Evolutionary conservation across 495 filamentous ascomycete genomes (phyloP), one percentile per base, ranked within the genome.

Genomic region (Aspergillus ellipticus): DNA sequence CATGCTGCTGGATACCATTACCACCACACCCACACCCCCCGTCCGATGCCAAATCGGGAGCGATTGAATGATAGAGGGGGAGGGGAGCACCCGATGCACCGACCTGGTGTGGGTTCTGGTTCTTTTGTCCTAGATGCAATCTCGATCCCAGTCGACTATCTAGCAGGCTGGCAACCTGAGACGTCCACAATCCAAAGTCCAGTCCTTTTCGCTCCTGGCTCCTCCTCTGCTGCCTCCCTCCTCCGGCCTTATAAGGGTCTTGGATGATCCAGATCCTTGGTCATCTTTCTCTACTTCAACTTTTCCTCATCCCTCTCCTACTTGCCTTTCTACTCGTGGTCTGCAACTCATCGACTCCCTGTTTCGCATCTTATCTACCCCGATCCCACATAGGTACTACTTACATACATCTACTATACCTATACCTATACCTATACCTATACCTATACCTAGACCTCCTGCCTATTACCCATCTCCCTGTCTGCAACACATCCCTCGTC

Each of bases 171-270:
- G 49, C 37, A 52, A 51, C 47, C 53, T 53, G 37, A 45, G 45
- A 24, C 24, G 41, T 39, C 51, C 57, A 39, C 56, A 22, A 11
- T 33, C 49, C 33, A 39, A 58, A 58, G 51, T 37, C 54, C 56
- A 53, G 54, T 47, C 53, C 33, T 17, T 39, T 51, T 39, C 41
- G 49, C 53, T 50, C 24, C 37, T n/a, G 39, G 33, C 26, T 15
- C 22, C 24, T 47, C 51, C 31, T 31, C 37, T 42, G 13, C n/a
- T n/a, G n/a, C n/a, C n/a, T n/a, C n/a, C n/a, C n/a, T n/a, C 28
- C 35, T 51, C 28, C 28, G 43, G 43, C 47, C 57, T 57, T 64
- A 64, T 65, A 65, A 65, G 53, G 53, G 33, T 58, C 51, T n/a
- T 52, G 51, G 52, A 17, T 51, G 41, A 51, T 53, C 60, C 56